Base-by-base conservation (phyloP, 2,329 filamentous ascomycete species). In the Parastagonospora avenae region DNA sequence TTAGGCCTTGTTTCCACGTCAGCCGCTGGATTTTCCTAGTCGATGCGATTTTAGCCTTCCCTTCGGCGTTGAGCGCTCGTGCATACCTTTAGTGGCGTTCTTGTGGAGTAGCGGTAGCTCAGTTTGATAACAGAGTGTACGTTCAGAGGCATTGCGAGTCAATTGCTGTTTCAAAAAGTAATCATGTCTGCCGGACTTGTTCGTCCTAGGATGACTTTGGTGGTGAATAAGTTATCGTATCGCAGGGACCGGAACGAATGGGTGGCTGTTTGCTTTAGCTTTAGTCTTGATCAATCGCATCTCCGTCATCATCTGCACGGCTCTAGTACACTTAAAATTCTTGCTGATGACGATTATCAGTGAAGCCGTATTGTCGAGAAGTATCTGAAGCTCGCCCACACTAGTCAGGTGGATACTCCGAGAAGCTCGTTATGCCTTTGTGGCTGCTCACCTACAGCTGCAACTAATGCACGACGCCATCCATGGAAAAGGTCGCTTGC, bases 21-120 rank as follows among this genome's bases (percentile, higher is more conserved):
- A 24, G 5, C 19, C 19, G 19, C 5, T 24, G 19, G 19, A 24
- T 3, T 24, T 24, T 24, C 19, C 5, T 5, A 24, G 19, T 24
- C 19, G 19, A 24, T 24, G 19, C 19, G 19, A 19, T 16, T 33
- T 42, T 33, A 19, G 44, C 44, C 40, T 39, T 41, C 33, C 12
- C 16, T 46, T 52, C 51, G 64, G 64, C 66, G 66, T 67, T 68
- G 60, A 60, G 55, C 57, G 48, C 46, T 51, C 48, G 46, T 52
- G 61, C 64, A 65, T 63, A 46, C 32, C 52, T 44, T 30, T 10
- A 51, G 48, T 59, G 64, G 62, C 59, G 64, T 68, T 67, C 46
- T 50, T 24, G 9, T 48, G 16, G 14, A 4, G 4, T 15, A n/a
- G 14, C 9, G 14, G 12, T 33, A 36, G 14, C 55, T 40, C 7